phyloP scores from a whole-genome alignment of 495 filamentous ascomycete genomes.

The Aspergillus kassunensis region DNA sequence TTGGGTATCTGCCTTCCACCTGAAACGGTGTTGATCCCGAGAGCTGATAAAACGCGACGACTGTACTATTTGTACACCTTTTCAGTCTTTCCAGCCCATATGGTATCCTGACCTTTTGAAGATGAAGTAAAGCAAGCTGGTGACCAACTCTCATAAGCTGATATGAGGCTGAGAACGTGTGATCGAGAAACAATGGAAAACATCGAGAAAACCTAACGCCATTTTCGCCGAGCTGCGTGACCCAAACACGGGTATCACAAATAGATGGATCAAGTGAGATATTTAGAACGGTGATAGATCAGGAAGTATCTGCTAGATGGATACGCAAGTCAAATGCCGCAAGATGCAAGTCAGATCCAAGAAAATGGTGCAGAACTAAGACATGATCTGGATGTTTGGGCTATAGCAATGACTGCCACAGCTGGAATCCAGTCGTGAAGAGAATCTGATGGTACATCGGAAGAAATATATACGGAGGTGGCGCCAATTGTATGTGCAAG shows the following conservation, averaged over 20 bases:
- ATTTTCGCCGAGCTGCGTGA: slow-evolving; percentile 28
- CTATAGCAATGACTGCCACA: slow-evolving; percentile 1
- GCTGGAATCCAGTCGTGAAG: slow-evolving; percentile 14
- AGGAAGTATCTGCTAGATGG: slow-evolving; percentile 10
- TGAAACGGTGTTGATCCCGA: too few species aligned
- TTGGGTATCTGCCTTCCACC: neutral
- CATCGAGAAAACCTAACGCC: slow-evolving; percentile 21
- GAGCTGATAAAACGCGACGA: too few species aligned
- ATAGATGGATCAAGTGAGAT: slow-evolving; percentile 13
- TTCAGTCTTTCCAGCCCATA: neutral
- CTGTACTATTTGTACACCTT: too few species aligned
- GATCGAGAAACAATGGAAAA: neutral
- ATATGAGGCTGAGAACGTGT: neutral
- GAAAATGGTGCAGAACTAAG: slow-evolving; percentile 14
- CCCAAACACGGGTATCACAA: slow-evolving; percentile 32
- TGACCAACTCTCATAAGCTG: neutral
- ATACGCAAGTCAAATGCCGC: slow-evolving; percentile 16
- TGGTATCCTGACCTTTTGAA: neutral
- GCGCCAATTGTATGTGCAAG: slow-evolving; percentile 32
- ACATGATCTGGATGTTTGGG: slow-evolving; percentile 11
- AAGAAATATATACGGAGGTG: slow-evolving; percentile 25
- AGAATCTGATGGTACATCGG: slow-evolving; percentile 37
- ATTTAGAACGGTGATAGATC: slow-evolving; percentile 1
- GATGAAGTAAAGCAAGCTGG: neutral
- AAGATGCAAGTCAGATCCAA: slow-evolving; percentile 14